Evolutionary conservation across 768 basidiomycete species (phyloP), one percentile per base, ranked within the genome.

Genomic region (Dictyophora rubrovolvata): DNA sequence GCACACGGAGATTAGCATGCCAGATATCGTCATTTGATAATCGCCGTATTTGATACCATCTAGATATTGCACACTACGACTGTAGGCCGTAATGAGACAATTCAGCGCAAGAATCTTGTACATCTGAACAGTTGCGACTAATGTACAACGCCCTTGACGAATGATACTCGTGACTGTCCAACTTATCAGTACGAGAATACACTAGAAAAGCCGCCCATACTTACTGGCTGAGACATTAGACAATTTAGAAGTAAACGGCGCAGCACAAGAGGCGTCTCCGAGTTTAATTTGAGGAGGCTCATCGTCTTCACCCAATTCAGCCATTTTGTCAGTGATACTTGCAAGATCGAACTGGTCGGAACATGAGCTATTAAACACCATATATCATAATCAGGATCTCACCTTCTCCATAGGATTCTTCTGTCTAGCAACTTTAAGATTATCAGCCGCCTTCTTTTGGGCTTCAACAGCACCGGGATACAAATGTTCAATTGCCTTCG

Each of bases 11-110:
- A 99, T 96, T 68, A 98, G 76, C 79, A 92, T 87, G 20, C 96
- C 96, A 0, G 90, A 96, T 61, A 99, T 85, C 1, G 95, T 97
- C 35, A 96, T 87, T 68, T 99, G 95, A 69, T 99, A 99, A 69
- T 99, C 96, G 14, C 96, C 96, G 71, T 94, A 97, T 72, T 98
- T 98, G 79, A 99, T 97, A 18, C 96, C 96, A 63, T 98, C 95
- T 1, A 99, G 78, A 68, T 99, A 97, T 70, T 95, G 94, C 33
- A 98, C 96, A 64, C 90, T 93, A 61, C 98, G 77, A 69, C 91
- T 94, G 74, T 95, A 98, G n/a, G 96, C 96, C 2, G 94, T 95
- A 72, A 98, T 99, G 47, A 99, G 77, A 68, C 96, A 98, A 69
- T 98, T 99, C 58, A 99, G 75, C 1, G 95, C 96, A 37, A 99